These are phyloP conservation scores for Voacanga thouarsii DNA, from an alignment of 257 asterid genomes.

Conservation along the genomic window DNA sequence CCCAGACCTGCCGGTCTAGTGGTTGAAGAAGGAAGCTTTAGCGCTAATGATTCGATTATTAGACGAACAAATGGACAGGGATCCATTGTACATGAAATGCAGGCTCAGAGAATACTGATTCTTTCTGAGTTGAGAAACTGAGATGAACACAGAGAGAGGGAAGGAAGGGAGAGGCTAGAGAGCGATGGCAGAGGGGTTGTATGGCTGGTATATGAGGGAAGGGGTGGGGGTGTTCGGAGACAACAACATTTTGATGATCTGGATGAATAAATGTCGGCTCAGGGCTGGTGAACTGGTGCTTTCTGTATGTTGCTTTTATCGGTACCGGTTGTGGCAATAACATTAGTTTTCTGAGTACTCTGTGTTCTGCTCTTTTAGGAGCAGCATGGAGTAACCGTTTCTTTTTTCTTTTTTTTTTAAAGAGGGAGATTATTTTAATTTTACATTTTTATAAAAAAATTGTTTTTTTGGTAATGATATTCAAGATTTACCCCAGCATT, in stretches of 20 bases:
- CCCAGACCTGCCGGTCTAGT: constrained; percentile 51
- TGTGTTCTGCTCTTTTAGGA: neutral
- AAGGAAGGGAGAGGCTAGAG: neutral
- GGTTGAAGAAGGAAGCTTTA: constrained; percentile 52
- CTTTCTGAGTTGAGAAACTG: neutral
- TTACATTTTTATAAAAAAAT: too few species aligned
- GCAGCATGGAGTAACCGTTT: neutral
- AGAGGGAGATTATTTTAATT: too few species aligned
- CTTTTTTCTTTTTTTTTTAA: neutral
- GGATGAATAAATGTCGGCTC: constrained; percentile 20
- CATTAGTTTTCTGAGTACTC: neutral
- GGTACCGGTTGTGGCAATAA: neutral
- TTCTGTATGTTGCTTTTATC: neutral
- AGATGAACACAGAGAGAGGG: neutral
- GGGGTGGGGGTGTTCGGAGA: neutral
- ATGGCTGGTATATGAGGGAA: neutral
- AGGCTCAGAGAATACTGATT: neutral
- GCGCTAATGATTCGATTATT: constrained; percentile 62
- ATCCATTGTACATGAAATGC: constrained; percentile 53
- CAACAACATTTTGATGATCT: neutral
- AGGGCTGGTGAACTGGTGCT: constrained; percentile 8
- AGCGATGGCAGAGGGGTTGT: neutral
- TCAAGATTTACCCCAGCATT: too few species aligned
- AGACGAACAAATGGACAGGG: constrained; percentile 90
- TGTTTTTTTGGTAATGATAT: neutral